Base-by-base conservation (phyloP, 106 monocot species). In the Dendrobium catenatum region DNA sequence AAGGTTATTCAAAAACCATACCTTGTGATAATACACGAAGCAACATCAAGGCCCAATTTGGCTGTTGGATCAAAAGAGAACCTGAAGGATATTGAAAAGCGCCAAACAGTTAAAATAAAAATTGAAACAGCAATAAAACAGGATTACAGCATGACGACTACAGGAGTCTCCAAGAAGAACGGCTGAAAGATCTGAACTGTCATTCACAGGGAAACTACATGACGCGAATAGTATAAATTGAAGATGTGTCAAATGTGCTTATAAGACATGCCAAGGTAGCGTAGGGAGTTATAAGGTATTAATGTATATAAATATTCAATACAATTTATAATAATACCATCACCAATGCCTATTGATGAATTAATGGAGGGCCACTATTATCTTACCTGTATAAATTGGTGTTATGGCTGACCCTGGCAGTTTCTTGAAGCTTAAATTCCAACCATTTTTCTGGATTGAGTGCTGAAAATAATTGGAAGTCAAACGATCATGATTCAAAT, bases 21-120 rank as follows among this genome's bases (percentile, higher is more conserved):
- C 96, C 96, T 94, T 61, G 97, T 97, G 29, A 97, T 19, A 80
- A 97, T 89, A 82, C 97, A 97, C 68, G 97, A 97, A 81, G 97
- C 94, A 88, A 97, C 85, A 88, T 97, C 86, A 67, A 97, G 94
- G 37, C 97, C 97, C 76, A 97, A 78, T 68, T 94, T 92, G 44
- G 84, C 81, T 18, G 87, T 73, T 77, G 87, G 89, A 86, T 97
- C 94, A 92, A 97, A 94, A 77, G 90, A 75, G 80, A 97, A 97
- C 89, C 97, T 97, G 89, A 18, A 78, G 82, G 26, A 70, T 68
- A 49, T 79, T 58, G 20, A 55, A 83, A 72, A 55, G 6, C 72
- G 15, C 27, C 37, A 29, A 40, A 72, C 51, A 51, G 51, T 51
- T 13, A 51, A 51, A 51, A 68, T 29, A 42, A 42, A 74, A 37